Conservation (phyloP, 441 rosid species). For the Erodium texanum region DNA sequence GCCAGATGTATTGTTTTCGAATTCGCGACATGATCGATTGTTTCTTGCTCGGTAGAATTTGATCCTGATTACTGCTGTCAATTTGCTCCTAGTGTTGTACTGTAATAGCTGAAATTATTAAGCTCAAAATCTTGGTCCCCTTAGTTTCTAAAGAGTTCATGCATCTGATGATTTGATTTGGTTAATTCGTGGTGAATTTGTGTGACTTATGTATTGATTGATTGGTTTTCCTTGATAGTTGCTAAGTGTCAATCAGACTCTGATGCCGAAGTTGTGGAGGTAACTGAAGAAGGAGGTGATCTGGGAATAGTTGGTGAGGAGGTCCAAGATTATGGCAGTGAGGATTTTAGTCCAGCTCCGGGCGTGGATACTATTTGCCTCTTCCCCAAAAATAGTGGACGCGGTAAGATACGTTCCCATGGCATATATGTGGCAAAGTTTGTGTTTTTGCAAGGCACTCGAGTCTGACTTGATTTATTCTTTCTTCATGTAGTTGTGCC, state of each 20-base stretch:
- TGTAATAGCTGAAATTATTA: no score
- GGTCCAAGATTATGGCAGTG: constrained; percentile 56
- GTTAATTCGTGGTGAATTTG: neutral
- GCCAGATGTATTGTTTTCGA: neutral
- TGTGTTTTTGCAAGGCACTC: neutral
- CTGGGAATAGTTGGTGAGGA: constrained; percentile 73
- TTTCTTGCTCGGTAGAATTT: no score
- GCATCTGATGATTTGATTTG: neutral
- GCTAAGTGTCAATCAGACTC: constrained; percentile 65
- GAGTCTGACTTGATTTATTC: neutral
- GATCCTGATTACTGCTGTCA: neutral
- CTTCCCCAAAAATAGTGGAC: constrained; percentile 79
- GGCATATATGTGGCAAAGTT: neutral
- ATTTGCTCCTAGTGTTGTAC: neutral
- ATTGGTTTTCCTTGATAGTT: constrained; percentile 36
- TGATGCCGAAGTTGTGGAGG: constrained; percentile 46
- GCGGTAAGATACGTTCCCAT: constrained; percentile 30
- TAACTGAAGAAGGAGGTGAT: constrained; percentile 49
- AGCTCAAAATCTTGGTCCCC: no score
- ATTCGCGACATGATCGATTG: no score
- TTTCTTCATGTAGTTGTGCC: constrained; percentile 47
- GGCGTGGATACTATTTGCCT: constrained; percentile 65
- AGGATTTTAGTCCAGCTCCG: constrained; percentile 49
- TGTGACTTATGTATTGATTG: neutral
- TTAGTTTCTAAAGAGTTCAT: neutral